These are phyloP conservation scores for Arabidopsis hybrid DNA, from an alignment of 441 rosid genomes.

Conservation along the genomic window DNA sequence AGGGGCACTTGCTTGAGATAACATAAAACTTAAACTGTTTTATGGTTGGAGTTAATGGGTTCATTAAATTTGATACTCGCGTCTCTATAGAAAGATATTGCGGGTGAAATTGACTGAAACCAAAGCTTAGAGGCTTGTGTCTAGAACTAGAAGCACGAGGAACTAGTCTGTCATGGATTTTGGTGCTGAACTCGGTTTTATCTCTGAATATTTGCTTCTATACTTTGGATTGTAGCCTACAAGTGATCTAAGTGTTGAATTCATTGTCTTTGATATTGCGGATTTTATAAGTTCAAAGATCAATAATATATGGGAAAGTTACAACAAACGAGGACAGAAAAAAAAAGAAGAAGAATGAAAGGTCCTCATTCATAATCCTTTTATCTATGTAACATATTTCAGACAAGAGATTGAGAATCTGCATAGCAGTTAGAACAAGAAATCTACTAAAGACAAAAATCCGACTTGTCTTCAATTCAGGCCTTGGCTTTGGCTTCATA, in stretches of 20 bases:
- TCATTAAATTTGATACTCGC: background rate
- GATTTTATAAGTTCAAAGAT: background rate
- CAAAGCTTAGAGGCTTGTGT: too few relatives aligned
- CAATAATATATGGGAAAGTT: background rate
- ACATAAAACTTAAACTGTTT: too few relatives aligned
- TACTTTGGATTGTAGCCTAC: background rate
- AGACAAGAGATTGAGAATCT: conserved; percentile 33
- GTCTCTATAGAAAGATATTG: background rate
- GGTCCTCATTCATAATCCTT: conserved; percentile 7
- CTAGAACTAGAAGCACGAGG: background rate
- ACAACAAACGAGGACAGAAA: background rate
- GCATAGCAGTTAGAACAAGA: conserved; percentile 29
- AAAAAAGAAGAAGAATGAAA: background rate
- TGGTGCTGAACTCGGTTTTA: background rate
- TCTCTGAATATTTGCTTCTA: too few relatives aligned
- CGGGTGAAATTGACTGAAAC: background rate
- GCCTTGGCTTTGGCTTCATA: conserved; percentile 69
- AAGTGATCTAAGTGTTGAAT: background rate
- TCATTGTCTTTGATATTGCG: background rate
- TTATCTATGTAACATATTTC: conserved; percentile 22
- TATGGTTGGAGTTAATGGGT: background rate
- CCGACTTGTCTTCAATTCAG: conserved; percentile 40
- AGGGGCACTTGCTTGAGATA: background rate
- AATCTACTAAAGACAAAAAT: conserved; percentile 10
- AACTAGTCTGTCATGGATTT: background rate